Evolutionary conservation across 352 stramenopile species (phyloP), one percentile per base, ranked within the genome.

Genomic region (Pythium insidiosum): DNA sequence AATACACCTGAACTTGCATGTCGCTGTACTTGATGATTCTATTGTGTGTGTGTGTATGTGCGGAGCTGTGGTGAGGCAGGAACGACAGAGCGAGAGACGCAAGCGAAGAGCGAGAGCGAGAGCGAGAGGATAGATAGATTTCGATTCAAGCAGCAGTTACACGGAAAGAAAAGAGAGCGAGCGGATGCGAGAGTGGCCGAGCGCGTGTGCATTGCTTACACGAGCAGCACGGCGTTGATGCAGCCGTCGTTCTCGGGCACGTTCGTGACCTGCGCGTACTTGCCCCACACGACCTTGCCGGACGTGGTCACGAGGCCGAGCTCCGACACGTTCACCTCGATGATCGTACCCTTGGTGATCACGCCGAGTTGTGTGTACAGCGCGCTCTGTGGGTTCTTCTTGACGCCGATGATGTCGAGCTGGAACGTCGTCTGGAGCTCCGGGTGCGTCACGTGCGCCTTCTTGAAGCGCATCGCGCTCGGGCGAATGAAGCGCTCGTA

Each of bases 401-500:
- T 99, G 28, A 99, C 96, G 41, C 95, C 95, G 9, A 99, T 65
- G 53, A 99, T 99, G 68, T 99, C 96, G 41, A 99, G 69, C 73
- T 99, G 95, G 74, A 99, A 99, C 12, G 96, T 99, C 9, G 97
- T 98, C 73, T 99, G 98, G 35, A 99, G 83, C 76, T 99, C 97
- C n/a, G 97, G 97, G 84, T 99, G 97, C 12, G 96, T 99, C 16
- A 99, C 96, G 68, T 99, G 97, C 5, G 97, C 96, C 69, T 99
- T 98, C 73, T 99, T 99, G 72, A 99, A 98, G 44, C 97, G 87
- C 61, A 99, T 90, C 57, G 95, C 97, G 22, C 86, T 98, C 7
- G 97, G 97, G 10, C 97, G 93, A 60, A 99, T 99, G 66, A 99
- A 99, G 23, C 97, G 90, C 80, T 99, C 97, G 74, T 99, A 99